phyloP scores from a whole-genome alignment of 371 early-diverging fungal genomes.

The Dinochytrium kinnereticum region DNA sequence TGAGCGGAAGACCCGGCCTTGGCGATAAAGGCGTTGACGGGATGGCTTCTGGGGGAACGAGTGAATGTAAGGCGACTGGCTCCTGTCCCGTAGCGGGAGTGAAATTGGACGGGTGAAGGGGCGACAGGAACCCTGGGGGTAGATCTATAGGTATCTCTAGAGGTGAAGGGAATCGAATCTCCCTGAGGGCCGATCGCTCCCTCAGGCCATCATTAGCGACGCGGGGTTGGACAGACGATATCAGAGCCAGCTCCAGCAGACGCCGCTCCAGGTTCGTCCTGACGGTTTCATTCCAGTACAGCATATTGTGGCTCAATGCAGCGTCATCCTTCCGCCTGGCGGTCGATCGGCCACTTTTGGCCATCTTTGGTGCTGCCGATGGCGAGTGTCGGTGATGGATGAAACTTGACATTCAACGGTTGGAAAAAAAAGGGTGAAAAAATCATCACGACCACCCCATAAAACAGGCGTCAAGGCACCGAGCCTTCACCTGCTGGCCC shows the following conservation, averaged over 20 bases:
- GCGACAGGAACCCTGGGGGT: neutral
- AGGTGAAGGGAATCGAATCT: slow-evolving; percentile 1
- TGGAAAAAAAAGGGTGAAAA: neutral
- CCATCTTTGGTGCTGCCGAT: neutral
- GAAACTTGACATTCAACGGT: neutral
- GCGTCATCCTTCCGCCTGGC: neutral
- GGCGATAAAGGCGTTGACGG: neutral
- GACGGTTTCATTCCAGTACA: neutral
- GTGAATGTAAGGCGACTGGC: neutral
- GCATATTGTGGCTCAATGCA: too few relatives aligned
- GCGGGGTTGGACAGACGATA: neutral
- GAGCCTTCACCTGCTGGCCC: too few relatives aligned
- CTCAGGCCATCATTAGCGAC: neutral
- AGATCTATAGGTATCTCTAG: slow-evolving; percentile 3
- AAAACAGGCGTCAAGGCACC: too few relatives aligned
- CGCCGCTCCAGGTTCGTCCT: neutral
- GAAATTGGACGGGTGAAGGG: neutral
- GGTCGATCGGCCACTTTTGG: neutral
- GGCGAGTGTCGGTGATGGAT: neutral
- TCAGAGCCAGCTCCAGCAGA: neutral
- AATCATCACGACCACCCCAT: neutral
- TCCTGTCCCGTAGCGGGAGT: neutral
- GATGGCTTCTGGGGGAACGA: neutral
- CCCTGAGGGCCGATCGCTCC: neutral
- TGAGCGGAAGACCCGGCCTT: neutral